Evolutionary conservation across 139 green algal genomes (phyloP).

Genomic region (Ettlia oleoabundans): DNA sequence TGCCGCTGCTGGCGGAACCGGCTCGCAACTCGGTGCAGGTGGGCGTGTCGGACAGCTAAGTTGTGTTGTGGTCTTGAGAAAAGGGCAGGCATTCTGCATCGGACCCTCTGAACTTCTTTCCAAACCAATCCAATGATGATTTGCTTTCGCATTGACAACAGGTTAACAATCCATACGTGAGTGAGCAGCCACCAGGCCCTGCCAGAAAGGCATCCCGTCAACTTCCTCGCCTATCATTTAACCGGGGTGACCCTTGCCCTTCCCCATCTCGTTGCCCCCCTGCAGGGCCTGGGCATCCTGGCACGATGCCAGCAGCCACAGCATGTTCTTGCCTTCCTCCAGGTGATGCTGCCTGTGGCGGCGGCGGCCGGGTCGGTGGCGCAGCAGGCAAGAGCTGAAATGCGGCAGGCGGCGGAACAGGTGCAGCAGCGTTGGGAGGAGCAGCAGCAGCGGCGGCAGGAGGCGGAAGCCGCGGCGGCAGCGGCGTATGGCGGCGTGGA

Average conservation of each 20-base stretch:
- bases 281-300: conserved; percentile 69
- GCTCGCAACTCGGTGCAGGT: conserved; percentile 57
- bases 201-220: no score
- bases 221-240: no score
- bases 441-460: background rate
- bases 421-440: conserved; percentile 27
- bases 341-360: conserved; percentile 45
- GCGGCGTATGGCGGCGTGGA: background rate
- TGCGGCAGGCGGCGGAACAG: background rate
- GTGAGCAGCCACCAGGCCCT: no score
- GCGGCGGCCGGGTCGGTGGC: conserved; percentile 40
- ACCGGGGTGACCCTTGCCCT: background rate
- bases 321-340: conserved; percentile 67
- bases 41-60: no score
- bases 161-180: no score
- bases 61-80: no score
- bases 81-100: no score
- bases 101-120: no score
- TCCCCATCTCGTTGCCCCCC: background rate
- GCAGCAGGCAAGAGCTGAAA: background rate
- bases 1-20: conserved; percentile 84
- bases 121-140: no score
- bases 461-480: background rate
- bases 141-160: no score
- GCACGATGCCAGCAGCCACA: conserved; percentile 59